phyloP scores from a whole-genome alignment of 352 stramenopile species.

The Pythium guiyangense region DNA sequence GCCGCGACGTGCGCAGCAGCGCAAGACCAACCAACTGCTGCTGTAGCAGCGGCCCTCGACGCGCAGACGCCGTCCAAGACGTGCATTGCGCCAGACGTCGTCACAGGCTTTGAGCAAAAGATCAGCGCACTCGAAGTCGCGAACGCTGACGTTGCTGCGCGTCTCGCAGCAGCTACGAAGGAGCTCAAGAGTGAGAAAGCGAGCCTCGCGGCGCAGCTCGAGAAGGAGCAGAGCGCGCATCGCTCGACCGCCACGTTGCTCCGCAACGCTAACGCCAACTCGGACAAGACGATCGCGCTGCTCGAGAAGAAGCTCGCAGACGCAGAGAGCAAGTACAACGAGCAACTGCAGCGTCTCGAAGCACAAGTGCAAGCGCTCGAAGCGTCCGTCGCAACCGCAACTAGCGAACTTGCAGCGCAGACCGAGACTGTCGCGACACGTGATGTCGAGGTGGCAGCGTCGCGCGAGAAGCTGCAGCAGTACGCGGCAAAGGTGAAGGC shows the following conservation, averaged over 20 bases:
- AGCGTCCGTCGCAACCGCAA: constrained; percentile 19
- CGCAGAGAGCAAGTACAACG: constrained; percentile 7
- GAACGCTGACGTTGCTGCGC: constrained; percentile 32
- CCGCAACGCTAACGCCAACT: constrained; percentile 17
- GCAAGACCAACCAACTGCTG: constrained; percentile 9
- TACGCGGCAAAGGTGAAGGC: constrained; percentile 29
- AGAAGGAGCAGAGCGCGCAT: constrained; percentile 27
- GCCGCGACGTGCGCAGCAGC: constrained; percentile 27
- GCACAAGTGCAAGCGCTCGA: constrained; percentile 30
- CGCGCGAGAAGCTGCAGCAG: constrained; percentile 26
- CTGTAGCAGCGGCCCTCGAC: constrained; percentile 11
- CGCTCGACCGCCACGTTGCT: constrained; percentile 12
- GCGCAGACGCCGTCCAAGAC: constrained; percentile 6
- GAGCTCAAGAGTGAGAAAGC: constrained; percentile 33
- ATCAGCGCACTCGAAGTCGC: constrained; percentile 33
- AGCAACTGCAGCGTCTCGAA: constrained; percentile 20
- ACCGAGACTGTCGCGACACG: constrained; percentile 20
- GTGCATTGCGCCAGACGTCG: constrained; percentile 30
- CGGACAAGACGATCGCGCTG: constrained; percentile 19
- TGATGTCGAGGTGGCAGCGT: constrained; percentile 24
- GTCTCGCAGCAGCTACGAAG: constrained; percentile 28
- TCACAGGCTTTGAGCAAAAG: constrained; percentile 40
- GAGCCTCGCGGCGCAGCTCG: constrained; percentile 25
- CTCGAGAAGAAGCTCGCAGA: constrained; percentile 24
- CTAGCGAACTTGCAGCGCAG: constrained; percentile 27